These are phyloP conservation scores for Sclerotiophoma versabilis DNA, from an alignment of 2,329 filamentous ascomycete species.

Conservation along the genomic window DNA sequence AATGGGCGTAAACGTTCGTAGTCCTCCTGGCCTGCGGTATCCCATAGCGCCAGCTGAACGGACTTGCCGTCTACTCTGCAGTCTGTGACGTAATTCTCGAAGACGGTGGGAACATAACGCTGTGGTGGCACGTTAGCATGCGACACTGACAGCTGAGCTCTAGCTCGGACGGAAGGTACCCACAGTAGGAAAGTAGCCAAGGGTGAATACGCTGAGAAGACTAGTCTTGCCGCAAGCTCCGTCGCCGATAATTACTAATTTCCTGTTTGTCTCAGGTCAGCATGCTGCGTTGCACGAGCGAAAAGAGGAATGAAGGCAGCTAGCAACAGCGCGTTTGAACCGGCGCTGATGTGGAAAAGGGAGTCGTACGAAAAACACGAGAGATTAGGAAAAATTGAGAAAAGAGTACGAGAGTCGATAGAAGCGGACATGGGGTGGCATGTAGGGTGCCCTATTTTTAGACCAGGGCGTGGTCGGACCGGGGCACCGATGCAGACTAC, in stretches of 20 bases:
- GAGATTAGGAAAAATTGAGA: too few relatives aligned
- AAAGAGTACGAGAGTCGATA: constrained; percentile 40
- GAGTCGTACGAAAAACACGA: constrained; percentile 16
- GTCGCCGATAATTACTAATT: constrained; percentile 95
- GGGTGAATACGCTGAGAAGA: constrained; percentile 94
- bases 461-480: constrained; percentile 42
- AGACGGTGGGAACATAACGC: constrained; percentile 77
- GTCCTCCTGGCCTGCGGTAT: constrained; percentile 99
- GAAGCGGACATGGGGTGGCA: constrained; percentile 42
- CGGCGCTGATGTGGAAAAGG: constrained; percentile 17
- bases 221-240: constrained; percentile 98
- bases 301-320: constrained; percentile 14
- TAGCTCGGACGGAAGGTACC: constrained; percentile 51
- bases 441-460: constrained; percentile 48
- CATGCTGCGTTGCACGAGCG: constrained; percentile 26
- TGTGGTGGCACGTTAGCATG: constrained; percentile 36
- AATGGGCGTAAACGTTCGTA: constrained; percentile 94
- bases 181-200: constrained; percentile 97
- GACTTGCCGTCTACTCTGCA: constrained; percentile 98
- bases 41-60: constrained; percentile 97
- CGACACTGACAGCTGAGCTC: constrained; percentile 22
- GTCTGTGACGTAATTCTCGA: constrained; percentile 99
- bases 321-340: constrained; percentile 18
- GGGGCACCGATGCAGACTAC: constrained; percentile 50
- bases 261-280: constrained; percentile 63